Evolutionary conservation across 352 stramenopile species (phyloP).

Genomic region (Pythium brachiatum): DNA sequence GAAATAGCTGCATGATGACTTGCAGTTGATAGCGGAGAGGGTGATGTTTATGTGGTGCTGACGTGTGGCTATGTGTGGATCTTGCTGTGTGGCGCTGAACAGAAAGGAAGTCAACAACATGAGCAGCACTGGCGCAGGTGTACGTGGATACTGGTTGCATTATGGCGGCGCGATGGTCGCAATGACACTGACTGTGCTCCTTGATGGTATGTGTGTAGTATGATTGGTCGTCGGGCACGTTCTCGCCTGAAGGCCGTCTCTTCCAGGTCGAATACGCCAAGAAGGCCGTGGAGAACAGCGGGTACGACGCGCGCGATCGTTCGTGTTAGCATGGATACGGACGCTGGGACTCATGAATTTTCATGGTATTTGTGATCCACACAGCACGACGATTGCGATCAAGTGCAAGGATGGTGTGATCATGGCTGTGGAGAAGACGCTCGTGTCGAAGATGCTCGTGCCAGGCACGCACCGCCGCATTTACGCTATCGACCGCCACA

Average conservation of each 20-base stretch:
- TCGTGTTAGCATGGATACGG: not conserved
- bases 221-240: constrained; percentile 91
- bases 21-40: not conserved
- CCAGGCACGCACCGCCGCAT: constrained; percentile 84
- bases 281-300: constrained; percentile 97
- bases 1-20: not conserved
- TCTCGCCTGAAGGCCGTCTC: constrained; percentile 97
- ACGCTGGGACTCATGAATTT: not conserved
- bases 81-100: constrained; percentile 1
- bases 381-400: constrained; percentile 96
- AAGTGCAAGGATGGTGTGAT: constrained; percentile 97
- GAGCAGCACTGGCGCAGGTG: constrained; percentile 82
- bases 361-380: not conserved
- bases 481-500: constrained; percentile 90
- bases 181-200: not conserved
- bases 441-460: constrained; percentile 92
- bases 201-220: constrained; percentile 35
- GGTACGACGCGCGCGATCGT: constrained; percentile 33
- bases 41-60: not conserved
- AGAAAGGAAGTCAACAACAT: constrained; percentile 34
- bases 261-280: constrained; percentile 99
- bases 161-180: not conserved
- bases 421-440: constrained; percentile 96
- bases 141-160: constrained; percentile 21
- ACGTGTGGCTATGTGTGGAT: constrained; percentile 1